Conservation (phyloP, 2,329 filamentous ascomycete genomes). For the Nothomitra cinnamomea region DNA sequence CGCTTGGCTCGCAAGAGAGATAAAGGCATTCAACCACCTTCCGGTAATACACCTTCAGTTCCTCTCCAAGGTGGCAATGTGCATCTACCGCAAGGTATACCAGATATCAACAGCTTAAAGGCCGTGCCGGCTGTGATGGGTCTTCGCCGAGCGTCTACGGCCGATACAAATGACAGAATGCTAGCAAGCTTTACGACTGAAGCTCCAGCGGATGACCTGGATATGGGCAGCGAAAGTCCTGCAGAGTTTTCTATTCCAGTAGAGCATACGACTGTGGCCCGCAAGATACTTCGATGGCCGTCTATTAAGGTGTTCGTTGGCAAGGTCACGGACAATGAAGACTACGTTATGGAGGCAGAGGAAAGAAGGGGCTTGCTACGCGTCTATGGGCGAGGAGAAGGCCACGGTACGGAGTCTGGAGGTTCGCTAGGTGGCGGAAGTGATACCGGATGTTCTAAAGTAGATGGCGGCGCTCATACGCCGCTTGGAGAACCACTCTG, state of each 20-base stretch:
- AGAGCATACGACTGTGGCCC: constrained; percentile 81
- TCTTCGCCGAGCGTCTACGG: background rate
- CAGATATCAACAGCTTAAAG: background rate
- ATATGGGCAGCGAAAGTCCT: constrained; percentile 16
- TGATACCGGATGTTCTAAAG: constrained; percentile 21
- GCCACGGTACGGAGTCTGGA: constrained; percentile 37
- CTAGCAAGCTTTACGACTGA: background rate
- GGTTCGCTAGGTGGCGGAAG: constrained; percentile 24
- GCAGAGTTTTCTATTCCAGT: constrained; percentile 57
- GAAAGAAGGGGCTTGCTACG: constrained; percentile 56
- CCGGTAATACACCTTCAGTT: background rate
- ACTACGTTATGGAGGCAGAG: constrained; percentile 62
- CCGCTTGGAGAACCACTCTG: constrained; percentile 31
- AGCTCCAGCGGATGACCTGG: constrained; percentile 10
- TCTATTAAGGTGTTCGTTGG: constrained; percentile 47
- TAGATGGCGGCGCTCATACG: constrained; percentile 15
- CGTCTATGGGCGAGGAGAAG: constrained; percentile 65
- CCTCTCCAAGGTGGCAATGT: background rate
- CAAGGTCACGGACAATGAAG: constrained; percentile 38
- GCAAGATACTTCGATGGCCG: constrained; percentile 59
- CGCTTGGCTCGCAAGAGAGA: constrained; percentile 15
- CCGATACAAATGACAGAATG: background rate
- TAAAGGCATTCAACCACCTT: background rate
- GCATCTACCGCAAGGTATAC: background rate
- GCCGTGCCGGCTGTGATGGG: background rate